Base-by-base conservation (phyloP, 106 monocot species). In the Dendrobium officinale region DNA sequence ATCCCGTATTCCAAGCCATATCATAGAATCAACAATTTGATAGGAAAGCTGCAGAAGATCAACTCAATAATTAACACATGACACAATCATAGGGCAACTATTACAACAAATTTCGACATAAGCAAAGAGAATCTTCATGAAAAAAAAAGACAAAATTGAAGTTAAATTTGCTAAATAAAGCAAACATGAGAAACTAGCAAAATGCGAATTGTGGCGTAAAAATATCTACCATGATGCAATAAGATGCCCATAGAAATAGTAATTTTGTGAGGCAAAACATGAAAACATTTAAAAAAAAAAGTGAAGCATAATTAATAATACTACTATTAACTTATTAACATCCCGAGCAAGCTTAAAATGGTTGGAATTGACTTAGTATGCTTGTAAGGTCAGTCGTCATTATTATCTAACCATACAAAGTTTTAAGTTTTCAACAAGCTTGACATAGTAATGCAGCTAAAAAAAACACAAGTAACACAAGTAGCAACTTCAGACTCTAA, bases 1-100 rank as follows among this genome's bases (percentile, higher is more conserved):
- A 75, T 91, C 93, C 20, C 91, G 56, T 77, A 93, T 93, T 43
- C 93, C 93, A 80, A 89, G 87, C 93, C 93, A 93, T 73, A 91
- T 88, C 91, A 93, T 91, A 15, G 89, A 89, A 73, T 91, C 91
- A 84, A 91, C 91, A 74, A 91, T 87, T 73, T 87, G 88, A 78
- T 93, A 93, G 40, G 93, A 93, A 77, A 93, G 87, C 93, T 93
- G 83, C 83, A 89, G 79, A 82, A 82, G 19, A 42, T 70, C 29
- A 70, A 70, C 22, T 70, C 11, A 70, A 33, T 70, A 70, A 70
- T 70, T 70, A 70, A 33, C 68, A 33, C 11, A 19, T 70, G 33
- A 31, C 33, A 70, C 33, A 27, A 19, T 13, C 11, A 31, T 33
- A 33, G 31, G 31, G 33, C 33, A 70, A 31, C 31, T 31, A 70